These are phyloP conservation scores for Yamadazyma trypodendri DNA, from an alignment of 1,139 yeast genomes.

Conservation along the genomic window DNA sequence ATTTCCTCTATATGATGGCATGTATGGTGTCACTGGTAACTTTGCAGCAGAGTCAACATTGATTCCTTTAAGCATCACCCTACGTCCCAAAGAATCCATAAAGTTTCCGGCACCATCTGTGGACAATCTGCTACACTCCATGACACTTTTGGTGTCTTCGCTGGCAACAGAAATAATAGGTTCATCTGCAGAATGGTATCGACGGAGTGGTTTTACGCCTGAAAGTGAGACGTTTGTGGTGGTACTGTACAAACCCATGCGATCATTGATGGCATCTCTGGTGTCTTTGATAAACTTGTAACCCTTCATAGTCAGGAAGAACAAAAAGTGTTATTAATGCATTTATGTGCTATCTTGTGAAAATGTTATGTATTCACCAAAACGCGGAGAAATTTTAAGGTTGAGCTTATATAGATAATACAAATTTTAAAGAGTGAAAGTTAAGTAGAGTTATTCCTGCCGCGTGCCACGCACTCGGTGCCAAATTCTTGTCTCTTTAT, in stretches of 20 bases:
- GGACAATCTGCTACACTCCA: conserved; percentile 33
- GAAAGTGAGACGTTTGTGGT: conserved; percentile 24
- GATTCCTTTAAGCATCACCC: conserved; percentile 70
- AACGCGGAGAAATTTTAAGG: conserved; percentile 12
- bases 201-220: conserved; percentile 30
- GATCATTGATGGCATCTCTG: conserved; percentile 31
- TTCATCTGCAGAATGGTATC: conserved; percentile 20
- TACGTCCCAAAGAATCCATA: conserved; percentile 59
- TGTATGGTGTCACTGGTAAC: conserved; percentile 58
- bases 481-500: no score
- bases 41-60: conserved; percentile 80
- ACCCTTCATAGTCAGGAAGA: conserved; percentile 16
- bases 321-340: background rate
- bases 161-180: conserved; percentile 19
- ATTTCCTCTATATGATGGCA: conserved; percentile 52
- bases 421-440: no score
- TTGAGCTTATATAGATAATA: no score
- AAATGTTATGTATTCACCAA: conserved; percentile 2
- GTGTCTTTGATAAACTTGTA: conserved; percentile 23
- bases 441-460: no score
- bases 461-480: no score
- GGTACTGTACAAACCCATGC: conserved; percentile 30
- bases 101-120: conserved; percentile 54
- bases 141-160: conserved; percentile 11
- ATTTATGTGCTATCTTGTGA: conserved; percentile 9